Conservation (phyloP, 164 flowering plant genomes). For the Stephania japonica region DNA sequence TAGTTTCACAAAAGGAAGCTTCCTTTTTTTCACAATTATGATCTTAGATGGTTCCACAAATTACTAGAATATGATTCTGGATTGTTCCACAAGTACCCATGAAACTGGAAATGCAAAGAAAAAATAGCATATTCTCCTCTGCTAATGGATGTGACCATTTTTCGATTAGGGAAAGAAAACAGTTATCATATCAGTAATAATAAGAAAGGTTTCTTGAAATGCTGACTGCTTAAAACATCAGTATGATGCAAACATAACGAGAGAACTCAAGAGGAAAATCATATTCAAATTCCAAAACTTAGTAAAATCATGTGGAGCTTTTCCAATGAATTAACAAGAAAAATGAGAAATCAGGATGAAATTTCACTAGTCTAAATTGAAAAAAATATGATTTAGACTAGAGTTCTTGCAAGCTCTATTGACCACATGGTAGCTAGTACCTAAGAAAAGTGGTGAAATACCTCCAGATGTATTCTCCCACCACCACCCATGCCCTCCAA, state of each 20-base stretch:
- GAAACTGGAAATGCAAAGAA: background rate
- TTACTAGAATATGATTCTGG: background rate
- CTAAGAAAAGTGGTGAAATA: constrained; percentile 18
- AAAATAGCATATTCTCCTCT: background rate
- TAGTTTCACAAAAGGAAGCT: no score
- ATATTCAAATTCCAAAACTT: background rate
- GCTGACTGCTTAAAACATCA: background rate
- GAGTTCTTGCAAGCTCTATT: background rate
- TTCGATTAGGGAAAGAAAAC: no score
- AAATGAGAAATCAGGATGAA: background rate
- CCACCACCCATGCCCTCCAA: constrained; percentile 98
- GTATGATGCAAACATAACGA: background rate
- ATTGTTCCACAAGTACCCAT: background rate
- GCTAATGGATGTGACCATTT: no score
- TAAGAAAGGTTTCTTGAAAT: no score
- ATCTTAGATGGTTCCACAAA: no score
- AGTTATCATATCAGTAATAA: no score
- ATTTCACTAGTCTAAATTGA: background rate
- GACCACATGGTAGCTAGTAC: background rate
- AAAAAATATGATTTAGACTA: background rate
- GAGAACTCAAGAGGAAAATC: background rate
- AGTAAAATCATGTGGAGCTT: background rate
- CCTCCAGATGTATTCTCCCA: constrained; percentile 88
- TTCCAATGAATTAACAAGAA: background rate
- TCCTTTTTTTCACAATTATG: no score